Conservation (phyloP, 1,284 basidiomycete genomes). For the Pascua sp. region DNA sequence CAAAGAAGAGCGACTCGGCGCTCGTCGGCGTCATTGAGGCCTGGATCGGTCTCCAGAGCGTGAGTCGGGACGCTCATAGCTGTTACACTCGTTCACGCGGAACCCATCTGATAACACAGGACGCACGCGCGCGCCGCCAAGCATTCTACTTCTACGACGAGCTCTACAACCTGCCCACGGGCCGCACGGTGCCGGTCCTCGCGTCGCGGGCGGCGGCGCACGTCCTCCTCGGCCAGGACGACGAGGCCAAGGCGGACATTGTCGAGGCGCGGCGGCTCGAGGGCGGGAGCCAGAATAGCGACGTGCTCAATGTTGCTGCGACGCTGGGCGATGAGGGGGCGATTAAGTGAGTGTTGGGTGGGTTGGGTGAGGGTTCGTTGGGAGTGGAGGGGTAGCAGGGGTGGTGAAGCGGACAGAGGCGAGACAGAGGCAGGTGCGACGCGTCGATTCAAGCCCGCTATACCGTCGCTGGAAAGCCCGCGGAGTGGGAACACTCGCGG, state of each 20-base stretch:
- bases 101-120: slow-evolving; percentile 46
- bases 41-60: slow-evolving; percentile 74
- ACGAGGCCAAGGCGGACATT: slow-evolving; percentile 78
- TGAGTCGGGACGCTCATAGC: too few species aligned
- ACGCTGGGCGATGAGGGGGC: slow-evolving; percentile 55
- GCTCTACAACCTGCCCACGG: slow-evolving; percentile 81
- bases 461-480: too few species aligned
- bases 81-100: neutral
- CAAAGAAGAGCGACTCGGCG: slow-evolving; percentile 80
- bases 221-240: slow-evolving; percentile 71
- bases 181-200: slow-evolving; percentile 63
- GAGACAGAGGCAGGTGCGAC: too few species aligned
- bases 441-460: too few species aligned
- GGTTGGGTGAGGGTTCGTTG: too few species aligned
- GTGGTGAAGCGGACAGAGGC: too few species aligned
- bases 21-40: slow-evolving; percentile 87
- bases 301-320: slow-evolving; percentile 69
- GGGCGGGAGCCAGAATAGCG: slow-evolving; percentile 56
- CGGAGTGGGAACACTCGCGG: too few species aligned
- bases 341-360: too few species aligned
- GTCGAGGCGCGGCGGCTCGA: slow-evolving; percentile 66
- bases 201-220: slow-evolving; percentile 80
- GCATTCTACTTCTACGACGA: slow-evolving; percentile 85
- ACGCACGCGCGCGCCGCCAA: slow-evolving; percentile 53
- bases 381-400: too few species aligned